Percentiles rank a stretch among this genome's conserved stretches.
These are phyloP conservation scores for Entelexis paramagnoliae DNA, from an alignment of 1,139 yeast genomes.

Conservation along the genomic window DNA sequence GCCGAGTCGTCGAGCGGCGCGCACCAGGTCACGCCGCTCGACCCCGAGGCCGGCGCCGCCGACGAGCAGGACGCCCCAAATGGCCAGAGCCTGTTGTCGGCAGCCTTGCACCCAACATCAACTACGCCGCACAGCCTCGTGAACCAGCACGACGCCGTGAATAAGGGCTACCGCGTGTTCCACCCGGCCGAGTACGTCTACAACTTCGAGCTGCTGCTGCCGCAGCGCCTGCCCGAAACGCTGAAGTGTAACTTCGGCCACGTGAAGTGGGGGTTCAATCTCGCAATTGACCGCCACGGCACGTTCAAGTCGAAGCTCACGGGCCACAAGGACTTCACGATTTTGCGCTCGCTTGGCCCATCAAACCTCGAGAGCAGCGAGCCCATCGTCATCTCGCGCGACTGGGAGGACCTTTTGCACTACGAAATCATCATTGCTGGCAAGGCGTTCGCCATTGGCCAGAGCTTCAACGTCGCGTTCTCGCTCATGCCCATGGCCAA, in stretches of 20 bases:
- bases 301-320: constrained; percentile 68
- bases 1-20: constrained; percentile 39
- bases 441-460: constrained; percentile 73
- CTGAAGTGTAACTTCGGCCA: constrained; percentile 68
- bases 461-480: constrained; percentile 74
- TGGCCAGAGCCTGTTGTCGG: constrained; percentile 7
- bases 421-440: constrained; percentile 80
- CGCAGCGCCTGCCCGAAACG: constrained; percentile 73
- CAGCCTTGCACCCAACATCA: constrained; percentile 6
- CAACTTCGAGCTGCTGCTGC: constrained; percentile 82
- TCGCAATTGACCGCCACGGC: constrained; percentile 62
- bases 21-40: constrained; percentile 48
- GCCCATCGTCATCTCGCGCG: constrained; percentile 80
- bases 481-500: constrained; percentile 78
- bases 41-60: constrained; percentile 17
- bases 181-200: constrained; percentile 83
- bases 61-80: not conserved
- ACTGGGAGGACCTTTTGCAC: constrained; percentile 86
- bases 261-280: constrained; percentile 60
- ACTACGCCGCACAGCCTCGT: constrained; percentile 15
- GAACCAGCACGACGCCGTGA: constrained; percentile 21
- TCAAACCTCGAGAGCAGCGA: constrained; percentile 78
- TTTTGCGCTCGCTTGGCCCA: constrained; percentile 70
- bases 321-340: constrained; percentile 52
- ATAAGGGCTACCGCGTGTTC: constrained; percentile 38